phyloP scores from a whole-genome alignment of 1,284 basidiomycete species.

The Austroboletus rostrupii region DNA sequence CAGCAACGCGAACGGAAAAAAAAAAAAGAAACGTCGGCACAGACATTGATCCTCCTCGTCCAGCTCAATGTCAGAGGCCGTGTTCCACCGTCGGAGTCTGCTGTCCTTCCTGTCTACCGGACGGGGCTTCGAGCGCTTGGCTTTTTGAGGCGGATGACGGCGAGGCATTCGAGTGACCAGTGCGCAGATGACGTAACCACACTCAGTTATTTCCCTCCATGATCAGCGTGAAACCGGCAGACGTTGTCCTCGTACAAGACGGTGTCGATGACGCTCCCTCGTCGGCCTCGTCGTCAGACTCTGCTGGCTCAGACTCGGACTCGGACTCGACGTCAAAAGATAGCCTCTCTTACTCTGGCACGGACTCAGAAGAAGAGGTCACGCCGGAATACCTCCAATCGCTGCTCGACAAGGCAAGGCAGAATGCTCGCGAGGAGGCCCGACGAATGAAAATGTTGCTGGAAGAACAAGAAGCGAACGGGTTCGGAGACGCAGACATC shows the following conservation, averaged over 20 bases:
- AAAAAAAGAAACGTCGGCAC: constrained; percentile 23
- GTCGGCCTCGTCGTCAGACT: constrained; percentile 10
- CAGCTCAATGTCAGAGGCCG: constrained; percentile 58
- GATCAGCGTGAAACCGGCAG: not conserved
- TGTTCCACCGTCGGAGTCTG: constrained; percentile 63
- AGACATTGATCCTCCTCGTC: constrained; percentile 76
- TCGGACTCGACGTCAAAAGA: constrained; percentile 18
- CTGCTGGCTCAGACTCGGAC: constrained; percentile 6
- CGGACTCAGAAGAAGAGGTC: constrained; percentile 38
- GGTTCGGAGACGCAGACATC: constrained; percentile 41
- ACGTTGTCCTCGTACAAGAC: constrained; percentile 13
- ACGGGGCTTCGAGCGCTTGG: constrained; percentile 33
- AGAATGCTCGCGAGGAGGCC: constrained; percentile 40
- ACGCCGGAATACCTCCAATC: constrained; percentile 61
- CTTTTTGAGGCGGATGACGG: constrained; percentile 21
- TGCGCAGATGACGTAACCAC: constrained; percentile 22
- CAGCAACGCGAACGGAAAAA: not conserved
- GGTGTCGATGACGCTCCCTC: constrained; percentile 8
- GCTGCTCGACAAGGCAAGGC: constrained; percentile 57
- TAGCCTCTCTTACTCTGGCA: constrained; percentile 9
- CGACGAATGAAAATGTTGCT: constrained; percentile 21
- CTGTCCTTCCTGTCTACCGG: constrained; percentile 46
- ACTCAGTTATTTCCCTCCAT: not conserved
- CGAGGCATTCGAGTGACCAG: constrained; percentile 20
- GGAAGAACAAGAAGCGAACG: constrained; percentile 18